phyloP scores from a whole-genome alignment of 2,329 filamentous ascomycete genomes.

The Neoascochyta sp. region DNA sequence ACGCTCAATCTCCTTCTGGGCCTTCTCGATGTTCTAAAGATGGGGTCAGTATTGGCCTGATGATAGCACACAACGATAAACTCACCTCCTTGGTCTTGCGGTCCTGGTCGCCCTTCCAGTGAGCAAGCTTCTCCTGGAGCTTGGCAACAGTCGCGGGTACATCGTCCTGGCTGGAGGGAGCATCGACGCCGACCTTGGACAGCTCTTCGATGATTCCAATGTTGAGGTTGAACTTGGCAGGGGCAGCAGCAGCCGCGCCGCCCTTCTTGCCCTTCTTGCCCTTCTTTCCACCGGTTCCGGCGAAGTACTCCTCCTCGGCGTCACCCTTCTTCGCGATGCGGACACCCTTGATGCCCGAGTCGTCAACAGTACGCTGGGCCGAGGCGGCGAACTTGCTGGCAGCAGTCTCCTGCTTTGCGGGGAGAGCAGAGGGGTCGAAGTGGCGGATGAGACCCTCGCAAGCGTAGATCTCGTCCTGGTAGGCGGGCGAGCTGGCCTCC shows the following conservation, averaged over 20 bases:
- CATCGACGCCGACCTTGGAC: slow-evolving; percentile 75
- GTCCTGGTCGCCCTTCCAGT: slow-evolving; percentile 89
- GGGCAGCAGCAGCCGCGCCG: slow-evolving; percentile 57
- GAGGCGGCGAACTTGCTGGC: slow-evolving; percentile 70
- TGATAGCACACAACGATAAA: slow-evolving; percentile 10
- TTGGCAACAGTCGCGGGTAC: slow-evolving; percentile 78
- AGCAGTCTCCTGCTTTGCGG: slow-evolving; percentile 59
- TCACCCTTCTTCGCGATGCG: slow-evolving; percentile 82
- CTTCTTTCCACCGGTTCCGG: slow-evolving; percentile 70
- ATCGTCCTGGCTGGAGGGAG: slow-evolving; percentile 81
- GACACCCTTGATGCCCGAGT: slow-evolving; percentile 78
- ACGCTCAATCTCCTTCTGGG: slow-evolving; percentile 89
- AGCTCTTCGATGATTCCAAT: slow-evolving; percentile 91
- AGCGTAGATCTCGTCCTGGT: slow-evolving; percentile 85
- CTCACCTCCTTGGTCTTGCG: slow-evolving; percentile 85
- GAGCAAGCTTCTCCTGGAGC: slow-evolving; percentile 82
- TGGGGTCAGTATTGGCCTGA: neutral
- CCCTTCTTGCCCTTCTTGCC: slow-evolving; percentile 86
- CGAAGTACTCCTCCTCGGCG: slow-evolving; percentile 80
- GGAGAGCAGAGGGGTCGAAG: slow-evolving; percentile 71
- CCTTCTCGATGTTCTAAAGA: slow-evolving; percentile 86
- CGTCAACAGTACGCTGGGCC: slow-evolving; percentile 78
- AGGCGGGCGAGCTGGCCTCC: slow-evolving; percentile 81
- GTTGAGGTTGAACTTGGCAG: slow-evolving; percentile 74
- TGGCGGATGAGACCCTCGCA: slow-evolving; percentile 84